Base-by-base conservation (phyloP, 441 rosid genomes). In the Brassica hybrid region DNA sequence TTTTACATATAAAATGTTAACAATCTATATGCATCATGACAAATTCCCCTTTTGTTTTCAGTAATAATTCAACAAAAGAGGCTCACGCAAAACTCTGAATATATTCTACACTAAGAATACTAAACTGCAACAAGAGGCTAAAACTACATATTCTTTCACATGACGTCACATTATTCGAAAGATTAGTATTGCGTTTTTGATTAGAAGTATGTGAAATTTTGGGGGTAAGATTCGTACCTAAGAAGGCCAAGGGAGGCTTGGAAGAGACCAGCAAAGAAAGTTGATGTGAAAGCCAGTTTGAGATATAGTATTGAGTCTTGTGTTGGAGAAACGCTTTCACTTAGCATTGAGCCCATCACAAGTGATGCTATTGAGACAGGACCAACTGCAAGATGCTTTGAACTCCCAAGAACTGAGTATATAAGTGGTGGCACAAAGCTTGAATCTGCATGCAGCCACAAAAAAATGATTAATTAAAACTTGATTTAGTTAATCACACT, bases 331-430 rank as follows among this genome's bases (percentile, higher is more conserved):
- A 93, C 97, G 27, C 84, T 84, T 66, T 87, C 97, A 64, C 89
- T 86, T 7, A 96, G 81, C 99, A 96, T 96, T 58, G 97, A 89
- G 0, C 99, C 99, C 99, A 96, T 92, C 69, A 96, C 96, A 56
- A 96, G 79, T 64, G 99, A 96, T 74, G 99, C 97, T 72, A 96
- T 96, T 5, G 99, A 96, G 69, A 96, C 99, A 43, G 99, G 99
- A 76, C 99, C 99, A 21, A 96, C 97, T 3, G 83, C 99, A 16
- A 96, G 90, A 65, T 96, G 97, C 60, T 80, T 88, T 10, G 99
- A 96, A 85, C 99, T 96, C 63, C 99, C 99, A 17, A 96, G 88
- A 30, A 93, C 80, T 17, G 99, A 82, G 79, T 96, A 96, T 69
- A 96, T 76, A 76, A 96, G 77, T 73, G 99, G 99, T 7, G 99